A percentile compares a stretch with the other conserved stretches of the same genome.
Evolutionary conservation across 1,284 basidiomycete genomes (phyloP).

Genomic region (Ganoderma meredithae): DNA sequence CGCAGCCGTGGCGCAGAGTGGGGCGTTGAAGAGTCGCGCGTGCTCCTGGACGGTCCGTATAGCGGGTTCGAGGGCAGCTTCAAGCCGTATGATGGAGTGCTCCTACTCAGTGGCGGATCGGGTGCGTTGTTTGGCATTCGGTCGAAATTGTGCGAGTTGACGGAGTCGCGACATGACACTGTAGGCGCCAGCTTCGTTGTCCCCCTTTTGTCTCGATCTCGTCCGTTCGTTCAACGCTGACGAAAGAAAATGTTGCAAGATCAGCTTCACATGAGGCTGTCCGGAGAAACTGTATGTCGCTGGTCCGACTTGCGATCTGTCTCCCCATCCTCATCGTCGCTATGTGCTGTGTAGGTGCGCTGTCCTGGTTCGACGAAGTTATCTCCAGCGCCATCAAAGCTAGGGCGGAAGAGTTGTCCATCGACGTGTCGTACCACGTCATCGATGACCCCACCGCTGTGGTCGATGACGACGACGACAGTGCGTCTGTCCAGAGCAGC

Average conservation of each 20-base stretch:
- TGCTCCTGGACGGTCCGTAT: constrained; percentile 51
- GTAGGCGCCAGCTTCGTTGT: constrained; percentile 42
- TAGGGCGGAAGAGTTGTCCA: constrained; percentile 7
- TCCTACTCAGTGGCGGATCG: constrained; percentile 49
- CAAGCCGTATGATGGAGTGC: constrained; percentile 42
- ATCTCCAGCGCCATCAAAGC: constrained; percentile 19
- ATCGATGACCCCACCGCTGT: background rate
- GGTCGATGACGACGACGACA: background rate
- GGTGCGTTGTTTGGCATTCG: constrained; percentile 34
- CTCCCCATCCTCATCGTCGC: background rate
- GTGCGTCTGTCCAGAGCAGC: background rate
- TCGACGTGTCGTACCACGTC: constrained; percentile 16
- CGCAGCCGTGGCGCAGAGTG: constrained; percentile 27
- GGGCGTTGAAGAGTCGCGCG: constrained; percentile 31
- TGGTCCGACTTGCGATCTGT: background rate
- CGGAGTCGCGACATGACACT: background rate
- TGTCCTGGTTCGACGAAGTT: constrained; percentile 35
- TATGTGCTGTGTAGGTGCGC: constrained; percentile 25
- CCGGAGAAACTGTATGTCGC: constrained; percentile 31
- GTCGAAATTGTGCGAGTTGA: background rate
- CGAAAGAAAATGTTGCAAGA: constrained; percentile 20
- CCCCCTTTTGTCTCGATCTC: constrained; percentile 41
- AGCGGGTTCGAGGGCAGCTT: constrained; percentile 44
- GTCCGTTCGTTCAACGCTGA: constrained; percentile 25
- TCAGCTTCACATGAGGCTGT: constrained; percentile 41